phyloP scores from a whole-genome alignment of 1,139 yeast species.

The Geotrichum reessii region DNA sequence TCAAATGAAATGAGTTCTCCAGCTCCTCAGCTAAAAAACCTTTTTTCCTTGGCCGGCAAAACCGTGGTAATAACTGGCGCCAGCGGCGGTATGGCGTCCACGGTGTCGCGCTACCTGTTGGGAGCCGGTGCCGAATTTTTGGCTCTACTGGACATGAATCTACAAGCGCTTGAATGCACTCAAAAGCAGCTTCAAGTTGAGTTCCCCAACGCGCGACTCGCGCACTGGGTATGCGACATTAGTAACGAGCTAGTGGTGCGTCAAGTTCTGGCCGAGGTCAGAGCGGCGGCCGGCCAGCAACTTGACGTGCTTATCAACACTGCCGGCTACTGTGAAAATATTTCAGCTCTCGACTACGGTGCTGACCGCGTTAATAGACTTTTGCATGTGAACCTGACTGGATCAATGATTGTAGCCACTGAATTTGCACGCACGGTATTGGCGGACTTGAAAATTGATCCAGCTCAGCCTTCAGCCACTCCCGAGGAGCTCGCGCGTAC shows the following conservation, averaged over 20 bases:
- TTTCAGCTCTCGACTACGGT: too few relatives aligned
- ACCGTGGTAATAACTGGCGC: conserved; percentile 77
- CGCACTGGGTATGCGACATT: conserved; percentile 74
- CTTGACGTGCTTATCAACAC: conserved; percentile 66
- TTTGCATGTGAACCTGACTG: conserved; percentile 74
- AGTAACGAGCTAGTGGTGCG: conserved; percentile 61
- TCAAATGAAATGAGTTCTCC: background rate
- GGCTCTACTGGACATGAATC: too few relatives aligned
- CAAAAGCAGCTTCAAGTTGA: conserved; percentile 28
- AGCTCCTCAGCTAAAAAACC: background rate
- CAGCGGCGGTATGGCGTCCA: too few relatives aligned
- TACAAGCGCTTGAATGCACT: conserved; percentile 51
- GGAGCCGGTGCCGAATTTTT: too few relatives aligned
- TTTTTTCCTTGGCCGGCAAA: too few relatives aligned
- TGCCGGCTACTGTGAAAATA: conserved; percentile 79
- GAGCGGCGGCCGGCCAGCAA: conserved; percentile 52
- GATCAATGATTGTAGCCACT: conserved; percentile 64
- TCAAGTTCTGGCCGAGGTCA: conserved; percentile 44
- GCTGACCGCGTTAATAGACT: too few relatives aligned
- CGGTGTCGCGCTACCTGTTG: too few relatives aligned
- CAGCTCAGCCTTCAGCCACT: too few relatives aligned
- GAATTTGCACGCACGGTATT: conserved; percentile 65
- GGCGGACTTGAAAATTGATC: conserved; percentile 47
- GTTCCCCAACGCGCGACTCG: conserved; percentile 34
- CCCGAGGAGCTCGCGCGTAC: conserved; percentile 26